phyloP scores from a whole-genome alignment of 1,139 yeast species.

The Candida dubliniensis region DNA sequence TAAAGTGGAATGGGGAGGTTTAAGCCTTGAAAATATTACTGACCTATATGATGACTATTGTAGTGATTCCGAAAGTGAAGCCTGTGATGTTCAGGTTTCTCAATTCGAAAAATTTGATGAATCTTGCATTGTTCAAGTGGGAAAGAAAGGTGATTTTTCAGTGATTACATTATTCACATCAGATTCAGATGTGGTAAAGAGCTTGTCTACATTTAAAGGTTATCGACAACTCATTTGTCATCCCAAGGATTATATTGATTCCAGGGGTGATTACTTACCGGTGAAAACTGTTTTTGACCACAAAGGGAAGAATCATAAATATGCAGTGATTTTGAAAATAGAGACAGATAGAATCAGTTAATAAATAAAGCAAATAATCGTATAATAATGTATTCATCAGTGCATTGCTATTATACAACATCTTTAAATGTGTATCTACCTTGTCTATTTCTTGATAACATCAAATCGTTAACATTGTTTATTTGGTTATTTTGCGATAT shows the following conservation, averaged over 20 bases:
- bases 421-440: not conserved
- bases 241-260: conserved; percentile 2
- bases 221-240: conserved; percentile 13
- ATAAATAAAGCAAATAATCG: conserved; percentile 8
- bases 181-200: conserved; percentile 12
- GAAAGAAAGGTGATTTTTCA: conserved; percentile 13
- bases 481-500: conserved; percentile 13
- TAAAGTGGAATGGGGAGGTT: conserved; percentile 76
- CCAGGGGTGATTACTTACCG: conserved; percentile 26
- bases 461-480: not conserved
- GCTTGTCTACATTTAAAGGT: not conserved
- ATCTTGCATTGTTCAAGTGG: conserved; percentile 11
- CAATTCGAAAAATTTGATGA: not conserved
- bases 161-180: conserved; percentile 21
- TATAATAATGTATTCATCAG: not conserved
- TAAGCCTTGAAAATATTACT: conserved; percentile 40
- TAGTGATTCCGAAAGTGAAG: conserved; percentile 23
- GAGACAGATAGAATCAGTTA: conserved; percentile 18
- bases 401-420: not conserved
- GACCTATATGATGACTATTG: conserved; percentile 46
- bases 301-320: conserved; percentile 21
- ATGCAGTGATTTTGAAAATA: conserved; percentile 23
- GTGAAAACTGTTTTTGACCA: conserved; percentile 24
- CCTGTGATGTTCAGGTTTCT: not conserved
- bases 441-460: not conserved